Base-by-base conservation (phyloP, 805 yeast genomes). In the Metschnikowia arizonensis region DNA sequence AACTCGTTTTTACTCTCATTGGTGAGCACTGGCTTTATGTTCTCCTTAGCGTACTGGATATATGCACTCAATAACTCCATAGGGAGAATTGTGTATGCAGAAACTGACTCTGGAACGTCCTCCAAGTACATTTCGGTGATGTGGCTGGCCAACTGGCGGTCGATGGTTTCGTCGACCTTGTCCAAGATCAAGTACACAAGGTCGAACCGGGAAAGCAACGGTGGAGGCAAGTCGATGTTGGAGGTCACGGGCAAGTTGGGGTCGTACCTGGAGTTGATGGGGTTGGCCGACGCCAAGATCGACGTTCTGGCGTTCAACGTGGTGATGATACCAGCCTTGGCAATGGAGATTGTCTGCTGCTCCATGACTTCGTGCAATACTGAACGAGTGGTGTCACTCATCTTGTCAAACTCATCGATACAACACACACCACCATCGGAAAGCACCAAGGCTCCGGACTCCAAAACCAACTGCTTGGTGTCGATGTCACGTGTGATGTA, bases 391-490 rank as follows among this genome's bases (percentile, higher is more conserved):
- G 95, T 70, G 55, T 93, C 98, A 44, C 85, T 79, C 99, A 93
- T 93, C 67, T 93, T 93, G 69, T 93, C 99, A 61, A 91, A 93
- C 73, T 93, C 99, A 72, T 93, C 99, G 62, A 93, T 93, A 68
- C 99, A 93, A 71, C 99, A 93, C 34, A 93, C 83, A 75, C 99
- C 99, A 47, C 98, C 98, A 66, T 93, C 99, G 8, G 97, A 88
- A 35, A 93, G 73, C 11, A 93, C 98, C 52, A 93, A 74, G 0
- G 99, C 99, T 63, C 99, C 99, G 58, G 89, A 79, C 63, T 93
- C 99, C 43, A 93, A 74, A 3, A 93, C 99, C 40, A 91, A 68
- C 64, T 93, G 99, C 58, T 82, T 86, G 0, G 98, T 88, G 58
- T 93, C 98, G 23, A 86, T 77, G 63, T 93, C 99, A 59, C 97